Base-by-base conservation (phyloP, 768 basidiomycete genomes). In the Multifurca ochricompacta region DNA sequence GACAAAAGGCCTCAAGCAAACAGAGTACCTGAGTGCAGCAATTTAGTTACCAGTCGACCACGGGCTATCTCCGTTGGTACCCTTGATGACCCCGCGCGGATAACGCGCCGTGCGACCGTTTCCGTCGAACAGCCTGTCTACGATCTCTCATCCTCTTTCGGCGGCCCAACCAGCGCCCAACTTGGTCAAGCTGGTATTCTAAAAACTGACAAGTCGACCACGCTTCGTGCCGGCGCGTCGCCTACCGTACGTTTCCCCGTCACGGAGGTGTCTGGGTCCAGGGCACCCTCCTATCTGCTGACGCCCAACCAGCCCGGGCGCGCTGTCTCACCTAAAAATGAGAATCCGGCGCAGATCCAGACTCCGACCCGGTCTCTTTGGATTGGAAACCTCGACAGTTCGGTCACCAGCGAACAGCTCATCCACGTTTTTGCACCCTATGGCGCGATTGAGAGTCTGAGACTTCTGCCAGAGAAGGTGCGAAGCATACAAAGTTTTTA, bases 361-460 rank as follows among this genome's bases (percentile, higher is more conserved):
- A 86, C 91, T 36, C 95, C 96, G 32, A 95, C 95, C 10, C 85
- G 96, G 47, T 94, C 91, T 31, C 74, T 99, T 27, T 99, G 96
- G 95, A 96, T 99, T 66, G 96, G 96, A 45, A 98, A 98, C 70
- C 75, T 99, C 46, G 96, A 97, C 69, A 90, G 88, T 61, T 87
- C 87, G 50, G 90, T 95, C 51, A 92, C 92, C 2, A 90, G 91
- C 63, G 91, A 94, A 66, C 91, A 96, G 66, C 82, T 99, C 51
- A 90, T 96, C 52, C 85, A 89, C 60, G 91, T 96, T 25, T 99
- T 99, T 70, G 88, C 91, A 25, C 87, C 89, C 0, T 99, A 99
- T 66, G 96, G 96, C 51, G 89, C 93, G 31, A 97, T 99, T 62
- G 96, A 99, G 72, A 93, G 90, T 64, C 72, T 99, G 67, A 76